phyloP scores from a whole-genome alignment of 768 basidiomycete species.

The Suillus brevipes region DNA sequence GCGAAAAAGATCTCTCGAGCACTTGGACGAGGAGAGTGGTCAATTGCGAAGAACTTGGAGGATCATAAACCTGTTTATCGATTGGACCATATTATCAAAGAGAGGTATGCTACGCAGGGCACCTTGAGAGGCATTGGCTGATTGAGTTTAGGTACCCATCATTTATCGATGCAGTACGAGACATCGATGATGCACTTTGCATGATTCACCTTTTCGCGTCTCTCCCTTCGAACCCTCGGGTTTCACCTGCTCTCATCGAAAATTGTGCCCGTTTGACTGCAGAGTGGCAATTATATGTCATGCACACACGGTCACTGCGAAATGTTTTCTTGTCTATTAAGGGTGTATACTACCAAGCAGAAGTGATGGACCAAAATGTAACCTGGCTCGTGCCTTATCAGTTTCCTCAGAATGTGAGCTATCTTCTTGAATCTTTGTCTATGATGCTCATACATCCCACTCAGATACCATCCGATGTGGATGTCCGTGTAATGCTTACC shows the following conservation, averaged over 20 bases:
- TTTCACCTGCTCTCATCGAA: conserved; percentile 81
- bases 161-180: conserved; percentile 91
- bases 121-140: conserved; percentile 4
- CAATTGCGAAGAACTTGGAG: conserved; percentile 88
- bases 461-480: conserved; percentile 92
- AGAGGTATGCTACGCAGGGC: conserved; percentile 58
- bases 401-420: conserved; percentile 87
- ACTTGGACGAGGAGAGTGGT: conserved; percentile 93
- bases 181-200: conserved; percentile 96
- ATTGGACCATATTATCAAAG: conserved; percentile 96
- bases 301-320: conserved; percentile 80
- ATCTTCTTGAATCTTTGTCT: conserved; percentile 5
- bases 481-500: conserved; percentile 96
- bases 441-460: conserved; percentile 13
- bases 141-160: conserved; percentile 79
- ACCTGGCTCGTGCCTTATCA: conserved; percentile 98
- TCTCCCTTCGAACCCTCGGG: conserved; percentile 80
- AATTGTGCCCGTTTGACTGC: conserved; percentile 88
- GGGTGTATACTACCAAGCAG: conserved; percentile 97
- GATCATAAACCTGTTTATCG: conserved; percentile 90
- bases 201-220: conserved; percentile 92
- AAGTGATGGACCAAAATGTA: conserved; percentile 87
- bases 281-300: conserved; percentile 96
- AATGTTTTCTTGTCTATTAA: conserved; percentile 97
- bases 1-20: conserved; percentile 95